Conservation (phyloP, 139 green algal genomes). For the Chlorella sorokiniana region DNA sequence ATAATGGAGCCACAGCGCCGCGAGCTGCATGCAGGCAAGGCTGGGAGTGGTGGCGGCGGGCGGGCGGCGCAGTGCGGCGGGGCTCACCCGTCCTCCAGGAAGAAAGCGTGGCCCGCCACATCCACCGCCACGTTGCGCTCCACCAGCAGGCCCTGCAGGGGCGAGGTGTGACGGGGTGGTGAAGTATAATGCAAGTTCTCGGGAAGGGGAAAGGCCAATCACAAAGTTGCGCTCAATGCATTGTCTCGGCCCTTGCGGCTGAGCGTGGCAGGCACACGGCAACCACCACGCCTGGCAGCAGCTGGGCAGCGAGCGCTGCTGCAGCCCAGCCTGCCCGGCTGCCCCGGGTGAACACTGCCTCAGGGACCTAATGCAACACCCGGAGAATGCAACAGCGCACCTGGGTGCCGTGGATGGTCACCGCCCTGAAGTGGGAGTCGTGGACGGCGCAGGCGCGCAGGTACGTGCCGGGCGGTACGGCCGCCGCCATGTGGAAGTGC, state of each 20-base stretch:
- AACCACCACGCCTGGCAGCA: too few relatives aligned
- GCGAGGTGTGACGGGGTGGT: neutral
- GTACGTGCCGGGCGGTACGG: constrained; percentile 6
- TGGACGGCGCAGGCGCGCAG: neutral
- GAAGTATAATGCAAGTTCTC: neutral
- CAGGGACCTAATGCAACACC: too few relatives aligned
- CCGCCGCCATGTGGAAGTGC: constrained; percentile 15
- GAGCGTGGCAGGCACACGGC: too few relatives aligned
- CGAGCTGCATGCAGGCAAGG: too few relatives aligned
- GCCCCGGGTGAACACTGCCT: too few relatives aligned
- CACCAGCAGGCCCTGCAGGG: neutral
- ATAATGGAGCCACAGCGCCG: too few relatives aligned
- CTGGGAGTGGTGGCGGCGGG: too few relatives aligned
- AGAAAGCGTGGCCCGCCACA: constrained; percentile 13
- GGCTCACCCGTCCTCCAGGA: constrained; percentile 5
- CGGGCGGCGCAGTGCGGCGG: too few relatives aligned
- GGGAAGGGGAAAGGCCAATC: neutral
- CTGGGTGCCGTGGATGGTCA: constrained; percentile 5
- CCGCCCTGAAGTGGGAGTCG: neutral
- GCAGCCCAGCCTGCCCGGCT: too few relatives aligned
- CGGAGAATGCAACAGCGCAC: neutral
- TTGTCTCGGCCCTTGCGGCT: too few relatives aligned
- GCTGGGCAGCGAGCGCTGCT: too few relatives aligned
- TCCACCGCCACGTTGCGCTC: constrained; percentile 5
- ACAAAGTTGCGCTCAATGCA: too few relatives aligned